Base-by-base conservation (phyloP, 1,139 yeast genomes). In the Kazachstania sp. region DNA sequence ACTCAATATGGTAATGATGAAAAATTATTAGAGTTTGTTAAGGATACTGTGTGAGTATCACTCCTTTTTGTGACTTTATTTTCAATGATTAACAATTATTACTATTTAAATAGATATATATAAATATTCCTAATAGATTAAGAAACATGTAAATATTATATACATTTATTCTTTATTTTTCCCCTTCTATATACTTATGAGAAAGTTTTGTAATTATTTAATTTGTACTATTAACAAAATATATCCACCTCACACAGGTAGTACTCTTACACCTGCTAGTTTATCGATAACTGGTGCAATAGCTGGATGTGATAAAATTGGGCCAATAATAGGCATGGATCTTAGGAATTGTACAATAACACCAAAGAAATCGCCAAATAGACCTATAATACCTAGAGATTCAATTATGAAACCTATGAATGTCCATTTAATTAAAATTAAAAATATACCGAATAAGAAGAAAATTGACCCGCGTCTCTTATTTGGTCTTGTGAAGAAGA, bases 351-450 rank as follows among this genome's bases (percentile, higher is more conserved):
- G 86, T n/a, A 92, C 78, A 48, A 92, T 82, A 20, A 95, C 86
- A 13, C 95, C 92, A 60, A 87, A 83, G 64, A 87, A 86, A 66
- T 87, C 95, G 34, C 95, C 97, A 68, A 92, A 92, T 45, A 92
- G 72, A 6, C 90, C 90, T 54, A 90, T 69, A 37, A 92, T 87
- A 18, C 98, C 98, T 54, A 90, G 71, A 48, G 85, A 78, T 66
- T 92, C 98, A 48, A 92, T 71, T 9, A 83, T 65, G 59, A 92
- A 90, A 19, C 98, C 98, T 39, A 83, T 62, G 61, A 92, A 86
- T 5, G 97, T 79, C 69, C 83, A 75, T 61, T 84, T 86, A 60
- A 79, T 59, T 50, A 92, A 71, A 49, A 92, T 90, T 56, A 92
- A 70, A 19, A 81, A 50, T 29, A 92, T 81, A 1, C 98, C 98